phyloP scores from a whole-genome alignment of 164 flowering plant species.

The Macadamia integrifolia region DNA sequence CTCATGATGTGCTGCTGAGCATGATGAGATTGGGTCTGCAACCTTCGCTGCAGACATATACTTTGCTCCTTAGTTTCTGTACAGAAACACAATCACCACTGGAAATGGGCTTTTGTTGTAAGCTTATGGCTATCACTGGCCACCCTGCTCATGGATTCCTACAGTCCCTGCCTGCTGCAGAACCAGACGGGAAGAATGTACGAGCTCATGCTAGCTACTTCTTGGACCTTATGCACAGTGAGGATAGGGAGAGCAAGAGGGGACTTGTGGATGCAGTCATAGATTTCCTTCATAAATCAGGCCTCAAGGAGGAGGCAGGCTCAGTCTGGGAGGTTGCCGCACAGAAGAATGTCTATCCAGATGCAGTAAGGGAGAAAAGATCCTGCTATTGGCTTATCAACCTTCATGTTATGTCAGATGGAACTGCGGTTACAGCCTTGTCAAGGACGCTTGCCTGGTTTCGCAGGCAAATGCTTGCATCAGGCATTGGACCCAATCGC shows the following conservation, averaged over 20 bases:
- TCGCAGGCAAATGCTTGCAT: conserved; percentile 53
- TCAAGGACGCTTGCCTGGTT: conserved; percentile 95
- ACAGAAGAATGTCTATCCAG: conserved; percentile 80
- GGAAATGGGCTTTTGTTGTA: conserved; percentile 63
- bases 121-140: conserved; percentile 77
- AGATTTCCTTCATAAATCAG: conserved; percentile 89
- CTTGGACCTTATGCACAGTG: conserved; percentile 82
- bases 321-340: conserved; percentile 97
- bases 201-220: conserved; percentile 65
- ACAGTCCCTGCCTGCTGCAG: conserved; percentile 70
- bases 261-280: conserved; percentile 92
- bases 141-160: conserved; percentile 88
- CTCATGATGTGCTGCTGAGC: conserved; percentile 56
- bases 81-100: conserved; percentile 57
- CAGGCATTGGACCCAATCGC: conserved; percentile 61
- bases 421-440: conserved; percentile 89
- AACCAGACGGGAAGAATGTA: conserved; percentile 84
- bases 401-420: conserved; percentile 98
- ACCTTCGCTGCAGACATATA: conserved; percentile 87
- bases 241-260: conserved; percentile 90
- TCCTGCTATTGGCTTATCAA: conserved; percentile 88
- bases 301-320: conserved; percentile 94
- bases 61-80: conserved; percentile 84
- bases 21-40: conserved; percentile 68
- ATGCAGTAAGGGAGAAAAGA: conserved; percentile 72